A percentile compares a stretch with the other conserved stretches of the same genome.
Evolutionary conservation across 805 yeast genomes (phyloP).

Genomic region (Yamadazyma paraphyllophila): DNA sequence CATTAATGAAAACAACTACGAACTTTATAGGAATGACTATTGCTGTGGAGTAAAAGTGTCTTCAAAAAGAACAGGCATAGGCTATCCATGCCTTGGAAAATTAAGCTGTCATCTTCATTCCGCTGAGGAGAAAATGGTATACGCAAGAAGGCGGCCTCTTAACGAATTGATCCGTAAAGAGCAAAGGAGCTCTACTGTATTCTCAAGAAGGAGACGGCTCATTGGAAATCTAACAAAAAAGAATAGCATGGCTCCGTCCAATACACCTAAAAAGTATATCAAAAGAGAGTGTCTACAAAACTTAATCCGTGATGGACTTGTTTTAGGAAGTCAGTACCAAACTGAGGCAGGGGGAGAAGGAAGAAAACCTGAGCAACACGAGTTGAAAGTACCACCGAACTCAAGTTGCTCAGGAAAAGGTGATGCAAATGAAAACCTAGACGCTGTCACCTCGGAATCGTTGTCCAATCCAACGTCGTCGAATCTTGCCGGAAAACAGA

Average conservation of each 20-base stretch:
- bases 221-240: background rate
- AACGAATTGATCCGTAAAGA: slow-evolving; percentile 2
- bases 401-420: too few species aligned
- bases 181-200: background rate
- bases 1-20: slow-evolving; percentile 1
- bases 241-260: background rate
- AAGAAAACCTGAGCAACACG: too few species aligned
- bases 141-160: background rate
- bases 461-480: too few species aligned
- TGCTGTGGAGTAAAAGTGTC: slow-evolving; percentile 14
- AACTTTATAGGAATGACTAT: slow-evolving; percentile 11
- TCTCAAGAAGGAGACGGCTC: slow-evolving; percentile 5
- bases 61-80: background rate
- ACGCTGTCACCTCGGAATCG: too few species aligned
- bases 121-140: background rate
- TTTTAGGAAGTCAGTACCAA: too few species aligned
- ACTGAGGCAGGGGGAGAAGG: too few species aligned
- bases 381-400: too few species aligned
- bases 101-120: slow-evolving; percentile 4
- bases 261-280: background rate
- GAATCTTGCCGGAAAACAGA: too few species aligned
- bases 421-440: too few species aligned
- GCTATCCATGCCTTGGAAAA: slow-evolving; percentile 1
- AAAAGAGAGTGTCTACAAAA: too few species aligned
- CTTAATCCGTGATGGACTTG: too few species aligned